A percentile compares a stretch with the other conserved stretches of the same genome.
phyloP scores from a whole-genome alignment of 2,329 filamentous ascomycete species.

The Apiospora phragmitis region DNA sequence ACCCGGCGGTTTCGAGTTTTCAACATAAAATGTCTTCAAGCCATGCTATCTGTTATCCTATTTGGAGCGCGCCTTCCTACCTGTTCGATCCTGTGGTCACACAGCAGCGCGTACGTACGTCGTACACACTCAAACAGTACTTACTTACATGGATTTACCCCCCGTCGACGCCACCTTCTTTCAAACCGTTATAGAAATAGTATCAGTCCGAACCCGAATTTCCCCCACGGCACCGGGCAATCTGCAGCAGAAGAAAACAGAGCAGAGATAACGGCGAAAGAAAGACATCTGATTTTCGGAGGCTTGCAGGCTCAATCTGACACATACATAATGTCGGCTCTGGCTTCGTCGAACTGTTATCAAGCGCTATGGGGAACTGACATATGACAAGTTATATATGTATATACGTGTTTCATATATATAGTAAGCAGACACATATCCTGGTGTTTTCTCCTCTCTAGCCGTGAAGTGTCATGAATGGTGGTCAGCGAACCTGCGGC shows the following conservation, averaged over 20 bases:
- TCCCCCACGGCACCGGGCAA: not conserved
- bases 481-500: conserved; percentile 1
- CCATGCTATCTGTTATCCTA: not conserved
- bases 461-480: not conserved
- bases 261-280: not conserved
- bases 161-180: not conserved
- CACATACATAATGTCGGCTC: not conserved
- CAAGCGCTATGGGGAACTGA: not conserved
- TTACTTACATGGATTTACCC: not conserved
- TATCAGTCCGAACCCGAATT: not conserved
- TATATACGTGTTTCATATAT: not conserved
- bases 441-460: not conserved
- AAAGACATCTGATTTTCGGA: not conserved
- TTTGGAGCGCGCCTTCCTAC: not conserved
- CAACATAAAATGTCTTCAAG: not conserved
- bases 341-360: not conserved
- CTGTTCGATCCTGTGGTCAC: not conserved
- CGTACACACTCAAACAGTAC: not conserved
- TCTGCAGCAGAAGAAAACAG: not conserved
- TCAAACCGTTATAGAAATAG: not conserved
- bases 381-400: not conserved
- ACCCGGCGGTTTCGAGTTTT: not conserved
- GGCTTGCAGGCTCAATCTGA: not conserved
- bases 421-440: not conserved
- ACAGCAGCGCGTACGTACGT: not conserved